Conservation (phyloP, 2,329 filamentous ascomycete species). For the Pseudogymnoascus sp. region DNA sequence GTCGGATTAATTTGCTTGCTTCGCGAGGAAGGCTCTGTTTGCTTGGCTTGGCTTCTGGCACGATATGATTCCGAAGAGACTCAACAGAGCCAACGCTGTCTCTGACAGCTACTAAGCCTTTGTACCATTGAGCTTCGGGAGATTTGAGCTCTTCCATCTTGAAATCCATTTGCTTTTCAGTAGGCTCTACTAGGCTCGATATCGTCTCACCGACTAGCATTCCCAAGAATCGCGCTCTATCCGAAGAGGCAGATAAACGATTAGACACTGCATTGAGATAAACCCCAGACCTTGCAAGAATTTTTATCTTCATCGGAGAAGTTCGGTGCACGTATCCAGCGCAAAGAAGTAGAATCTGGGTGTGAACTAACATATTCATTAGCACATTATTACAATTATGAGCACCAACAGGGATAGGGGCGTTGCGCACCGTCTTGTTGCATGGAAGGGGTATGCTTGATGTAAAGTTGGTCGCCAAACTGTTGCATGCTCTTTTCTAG, state of each 20-base stretch:
- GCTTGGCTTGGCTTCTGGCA: constrained; percentile 16
- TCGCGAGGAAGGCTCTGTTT: constrained; percentile 17
- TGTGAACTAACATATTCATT: constrained; percentile 51
- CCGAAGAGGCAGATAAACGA: constrained; percentile 67
- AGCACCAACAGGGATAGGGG: constrained; percentile 8
- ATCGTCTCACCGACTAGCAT: constrained; percentile 76
- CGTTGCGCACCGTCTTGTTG: constrained; percentile 69
- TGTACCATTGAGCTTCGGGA: constrained; percentile 67
- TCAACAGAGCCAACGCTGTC: constrained; percentile 55
- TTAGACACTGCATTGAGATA: constrained; percentile 80
- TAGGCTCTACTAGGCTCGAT: constrained; percentile 46
- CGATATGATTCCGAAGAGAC: constrained; percentile 33
- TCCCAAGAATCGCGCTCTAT: constrained; percentile 69
- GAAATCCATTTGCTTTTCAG: constrained; percentile 69
- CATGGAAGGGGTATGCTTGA: constrained; percentile 72
- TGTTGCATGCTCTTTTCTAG: constrained; percentile 61
- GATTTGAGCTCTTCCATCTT: constrained; percentile 69
- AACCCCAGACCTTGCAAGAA: constrained; percentile 59
- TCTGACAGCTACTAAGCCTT: constrained; percentile 50
- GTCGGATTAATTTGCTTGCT: constrained; percentile 26
- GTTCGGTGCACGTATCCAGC: constrained; percentile 66
- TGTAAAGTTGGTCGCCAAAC: constrained; percentile 81
- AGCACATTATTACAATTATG: constrained; percentile 12
- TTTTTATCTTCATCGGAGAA: constrained; percentile 55
- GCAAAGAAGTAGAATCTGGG: constrained; percentile 67